Evolutionary conservation across 257 asterid genomes (phyloP).

Genomic region (Solanum habrochaites): DNA sequence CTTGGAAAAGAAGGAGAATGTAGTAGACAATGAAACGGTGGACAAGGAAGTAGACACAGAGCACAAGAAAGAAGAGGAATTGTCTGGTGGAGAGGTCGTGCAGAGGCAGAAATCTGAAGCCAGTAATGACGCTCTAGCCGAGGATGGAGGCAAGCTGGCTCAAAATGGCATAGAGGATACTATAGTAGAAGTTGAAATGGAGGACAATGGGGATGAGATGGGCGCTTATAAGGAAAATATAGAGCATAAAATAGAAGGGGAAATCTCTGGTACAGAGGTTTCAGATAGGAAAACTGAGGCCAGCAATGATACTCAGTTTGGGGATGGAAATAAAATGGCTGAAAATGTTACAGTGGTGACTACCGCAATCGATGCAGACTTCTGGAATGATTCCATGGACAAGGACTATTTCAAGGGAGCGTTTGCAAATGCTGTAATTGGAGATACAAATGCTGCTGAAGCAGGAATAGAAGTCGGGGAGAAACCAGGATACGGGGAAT

Average conservation of each 20-base stretch:
- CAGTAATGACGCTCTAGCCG: conserved; percentile 6
- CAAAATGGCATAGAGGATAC: neutral
- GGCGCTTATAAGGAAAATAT: conserved; percentile 18
- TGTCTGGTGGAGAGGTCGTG: conserved; percentile 19
- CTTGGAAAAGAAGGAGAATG: neutral
- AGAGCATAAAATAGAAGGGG: conserved; percentile 9
- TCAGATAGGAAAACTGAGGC: conserved; percentile 19
- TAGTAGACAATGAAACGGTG: neutral
- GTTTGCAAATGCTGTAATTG: neutral
- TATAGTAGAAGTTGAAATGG: neutral
- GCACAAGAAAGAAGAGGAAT: conserved; percentile 4
- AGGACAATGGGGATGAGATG: conserved; percentile 20
- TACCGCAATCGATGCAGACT: neutral
- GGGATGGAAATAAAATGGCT: neutral
- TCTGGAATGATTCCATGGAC: neutral
- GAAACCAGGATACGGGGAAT: neutral
- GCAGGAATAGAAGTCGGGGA: neutral
- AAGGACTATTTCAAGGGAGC: neutral
- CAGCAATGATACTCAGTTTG: conserved; percentile 10
- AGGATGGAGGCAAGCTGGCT: neutral
- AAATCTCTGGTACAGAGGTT: conserved; percentile 17
- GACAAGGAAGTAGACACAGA: conserved; percentile 26
- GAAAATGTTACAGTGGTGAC: neutral
- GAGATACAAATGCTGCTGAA: neutral
- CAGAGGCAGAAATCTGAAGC: conserved; percentile 11